Evolutionary conservation across 169 alveolate genomes (phyloP).

Genomic region (Plasmodium adleri): DNA sequence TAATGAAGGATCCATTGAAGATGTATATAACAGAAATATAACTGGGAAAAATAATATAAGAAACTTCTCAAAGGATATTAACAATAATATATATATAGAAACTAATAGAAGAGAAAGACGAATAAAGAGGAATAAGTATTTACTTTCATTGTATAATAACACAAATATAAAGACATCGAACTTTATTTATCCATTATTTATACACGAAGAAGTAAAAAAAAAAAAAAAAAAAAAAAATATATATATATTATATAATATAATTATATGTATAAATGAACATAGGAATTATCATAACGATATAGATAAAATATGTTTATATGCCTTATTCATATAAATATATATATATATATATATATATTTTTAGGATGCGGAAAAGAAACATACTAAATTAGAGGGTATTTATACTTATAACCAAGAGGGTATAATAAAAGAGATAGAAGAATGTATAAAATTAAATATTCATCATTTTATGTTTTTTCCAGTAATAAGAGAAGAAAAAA

Average conservation of each 20-base stretch:
- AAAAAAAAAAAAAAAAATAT: not conserved
- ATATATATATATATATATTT: not conserved
- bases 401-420: constrained; percentile 76
- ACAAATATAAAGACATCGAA: constrained; percentile 80
- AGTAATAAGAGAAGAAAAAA: constrained; percentile 76
- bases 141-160: constrained; percentile 72
- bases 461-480: constrained; percentile 84
- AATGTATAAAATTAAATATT: constrained; percentile 77
- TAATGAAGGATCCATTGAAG: constrained; percentile 49
- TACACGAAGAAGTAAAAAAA: constrained; percentile 80
- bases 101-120: constrained; percentile 71
- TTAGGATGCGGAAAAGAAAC: constrained; percentile 77
- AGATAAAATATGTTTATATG: not conserved
- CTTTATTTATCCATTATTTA: constrained; percentile 81
- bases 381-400: constrained; percentile 78
- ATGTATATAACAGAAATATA: constrained; percentile 36
- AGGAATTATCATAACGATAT: not conserved
- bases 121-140: constrained; percentile 63
- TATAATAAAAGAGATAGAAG: constrained; percentile 80
- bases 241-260: too few species aligned
- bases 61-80: constrained; percentile 57
- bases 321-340: not conserved
- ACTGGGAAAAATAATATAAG: constrained; percentile 12
- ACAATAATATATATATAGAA: constrained; percentile 57
- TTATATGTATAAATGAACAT: too few species aligned